Evolutionary conservation across 2,329 filamentous ascomycete genomes (phyloP), one percentile per base, ranked within the genome.

Genomic region (Arthrinium phaeospermum): DNA sequence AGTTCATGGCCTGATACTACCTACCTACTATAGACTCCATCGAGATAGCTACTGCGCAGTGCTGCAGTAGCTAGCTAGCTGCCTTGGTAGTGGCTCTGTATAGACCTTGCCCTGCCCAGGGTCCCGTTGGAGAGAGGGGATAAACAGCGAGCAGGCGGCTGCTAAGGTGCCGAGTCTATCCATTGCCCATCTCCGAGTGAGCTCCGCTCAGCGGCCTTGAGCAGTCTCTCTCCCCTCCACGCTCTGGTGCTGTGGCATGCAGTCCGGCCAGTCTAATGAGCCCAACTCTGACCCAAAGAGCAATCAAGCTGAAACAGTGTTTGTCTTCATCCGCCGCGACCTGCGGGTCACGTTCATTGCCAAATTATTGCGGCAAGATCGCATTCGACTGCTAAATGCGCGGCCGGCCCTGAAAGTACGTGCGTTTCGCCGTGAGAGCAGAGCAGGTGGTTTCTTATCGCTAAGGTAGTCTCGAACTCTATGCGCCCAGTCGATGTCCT

Each of bases 321-420:
- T 47, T 72, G 24, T 49, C 37, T 34, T 67, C 49, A n/a, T 45
- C 46, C 61, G 12, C 34, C n/a, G 44, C 67, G 41, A 22, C 47
- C 34, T 53, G 44, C 30, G 46, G 41, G 67, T 45, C 41, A 37
- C 24, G 57, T 10, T 61, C 19, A 64, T 41, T 64, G 57, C 57
- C 57, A 64, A 41, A 71, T 49, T 72, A 71, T 69, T 69, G 71
- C 71, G 71, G 71, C 69, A 72, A 71, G 46, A 45, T 71, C 69
- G 69, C 71, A 70, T 69, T n/a, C 57, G 30, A 46, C 51, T 64
- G 53, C 30, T 49, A 67, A 30, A 47, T 47, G 67, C 30, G 30
- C 53, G 53, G 30, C 53, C 53, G 30, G 16, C 27, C 53, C 22
- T n/a, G 57, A 41, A 64, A 41, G 57, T 64, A 41, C 19, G 34